Evolutionary conservation across 805 yeast genomes (phyloP).

Genomic region (Wickerhamomyces subpelliculosus): DNA sequence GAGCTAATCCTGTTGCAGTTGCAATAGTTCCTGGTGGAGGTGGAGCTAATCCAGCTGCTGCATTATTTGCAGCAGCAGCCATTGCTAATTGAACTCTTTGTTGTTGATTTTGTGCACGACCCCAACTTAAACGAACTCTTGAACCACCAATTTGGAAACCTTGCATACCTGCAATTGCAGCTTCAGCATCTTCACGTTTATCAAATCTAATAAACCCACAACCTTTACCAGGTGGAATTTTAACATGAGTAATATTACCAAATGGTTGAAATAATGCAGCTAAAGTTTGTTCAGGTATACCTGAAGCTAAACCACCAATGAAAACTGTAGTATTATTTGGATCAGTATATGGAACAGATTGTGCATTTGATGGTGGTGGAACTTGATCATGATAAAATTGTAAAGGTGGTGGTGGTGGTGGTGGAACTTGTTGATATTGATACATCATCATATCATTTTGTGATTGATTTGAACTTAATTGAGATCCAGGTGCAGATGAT

Average conservation of each 20-base stretch:
- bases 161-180: conserved; percentile 72
- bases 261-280: conserved; percentile 61
- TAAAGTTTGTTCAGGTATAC: conserved; percentile 55
- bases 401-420: conserved; percentile 11
- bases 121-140: conserved; percentile 72
- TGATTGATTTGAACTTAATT: background rate
- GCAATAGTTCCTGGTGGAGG: background rate
- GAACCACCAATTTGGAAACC: conserved; percentile 73
- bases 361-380: conserved; percentile 1
- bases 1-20: background rate
- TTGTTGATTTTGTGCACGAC: conserved; percentile 34
- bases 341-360: conserved; percentile 32
- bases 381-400: conserved; percentile 13
- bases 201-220: conserved; percentile 72
- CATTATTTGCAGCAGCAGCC: conserved; percentile 9
- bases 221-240: conserved; percentile 72
- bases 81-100: conserved; percentile 16
- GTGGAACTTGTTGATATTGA: conserved; percentile 17
- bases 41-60: no score
- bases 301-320: conserved; percentile 67
- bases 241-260: conserved; percentile 63
- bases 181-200: conserved; percentile 67
- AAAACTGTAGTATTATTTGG: conserved; percentile 71
- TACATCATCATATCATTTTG: conserved; percentile 15
- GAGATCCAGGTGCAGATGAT: background rate